Base-by-base conservation (phyloP, 495 filamentous ascomycete species). In the Pyronema domesticum region DNA sequence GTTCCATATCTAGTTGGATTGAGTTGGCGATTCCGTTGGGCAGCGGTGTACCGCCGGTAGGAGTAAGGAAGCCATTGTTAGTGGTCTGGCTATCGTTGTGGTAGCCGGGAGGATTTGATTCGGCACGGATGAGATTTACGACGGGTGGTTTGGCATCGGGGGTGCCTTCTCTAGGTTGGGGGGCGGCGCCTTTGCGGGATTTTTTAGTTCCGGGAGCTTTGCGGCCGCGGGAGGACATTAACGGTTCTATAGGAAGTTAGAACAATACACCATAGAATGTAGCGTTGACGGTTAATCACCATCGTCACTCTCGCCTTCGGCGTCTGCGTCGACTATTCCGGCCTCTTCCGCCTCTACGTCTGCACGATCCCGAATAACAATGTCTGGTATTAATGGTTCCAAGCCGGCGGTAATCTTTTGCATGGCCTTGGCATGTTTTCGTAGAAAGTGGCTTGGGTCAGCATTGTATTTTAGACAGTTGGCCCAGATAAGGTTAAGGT, bases 381-480 rank as follows among this genome's bases (percentile, higher is more conserved):
- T 82, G 56, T 96, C 89, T 0, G 91, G 93, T 54, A 99, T 96
- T 37, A 96, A 74, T 23, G 88, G 89, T 35, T 94, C 86, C 15
- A 96, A 76, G 66, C 94, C 95, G 66, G 94, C 88, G 1, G 89
- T 93, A 67, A 95, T 87, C 58, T 93, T 95, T 50, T 86, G 77
- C 91, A 99, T 96, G 45, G 86, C 83, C 37, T 94, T 79, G 18
- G 91, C 91, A 73, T 95, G 89, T 60, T 93, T 89, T 23, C 93
- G 79, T 45, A 99, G 72, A 23, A 82, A 84, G 62, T 96, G 91
- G 43, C 80, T 75, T 53, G 85, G 81, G 55, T 91, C 86, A 34
- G 85, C 83, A 66, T 99, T 99, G 68, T 96, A 99, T 57, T 82
- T 84, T 47, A 99, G 72, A 60, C 93, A 96, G 63, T 99, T 99